Evolutionary conservation across 1,139 yeast genomes (phyloP), one percentile per base, ranked within the genome.

Genomic region (Yamadazyma mexicana): DNA sequence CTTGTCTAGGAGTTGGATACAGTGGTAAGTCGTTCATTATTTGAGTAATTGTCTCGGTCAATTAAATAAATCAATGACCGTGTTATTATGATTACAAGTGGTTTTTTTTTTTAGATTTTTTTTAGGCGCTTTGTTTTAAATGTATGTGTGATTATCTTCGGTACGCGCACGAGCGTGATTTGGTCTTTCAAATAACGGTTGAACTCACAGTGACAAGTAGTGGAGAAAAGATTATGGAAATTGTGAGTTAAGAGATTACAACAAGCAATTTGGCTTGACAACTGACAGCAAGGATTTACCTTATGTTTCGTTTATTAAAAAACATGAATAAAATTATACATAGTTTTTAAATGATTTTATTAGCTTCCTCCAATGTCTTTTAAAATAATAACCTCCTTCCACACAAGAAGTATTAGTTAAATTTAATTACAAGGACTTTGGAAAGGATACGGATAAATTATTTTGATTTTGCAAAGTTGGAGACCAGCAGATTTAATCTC

Each of bases 1-100:
- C 73, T 55, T 71, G 75, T 40, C 66, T 72, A 1, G 77, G 77
- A 22, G 77, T 72, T 6, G 77, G 77, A 52, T 69, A 71, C 55
- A 63, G 56, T 20, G 77, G 77, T 47, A 72, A 59, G 31, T 71
- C 76, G 58, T 71, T 66, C 50, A 61, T 28, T 15, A 7, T 12
- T 7, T 14, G 6, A 20, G 22, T 20, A 20, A 6, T 20, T 20
- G 22, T 20, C n/a, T n/a, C n/a, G 22, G 22, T 20, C 22, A 20
- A 20, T 20, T 8, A 20, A n/a, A 20, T 20, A 8, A 8, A 20
- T 20, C 22, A 20, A 20, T 20, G 5, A 20, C 22, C 6, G 17
- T 23, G 36, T 11, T 20, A 7, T 18, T 11, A 5, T 9, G 34
- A 20, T 9, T 17, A 6, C 6, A 32, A 32, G 4, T 16, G 20